These are phyloP conservation scores for Babesia bovis DNA, from an alignment of 169 alveolate species.

Conservation along the genomic window DNA sequence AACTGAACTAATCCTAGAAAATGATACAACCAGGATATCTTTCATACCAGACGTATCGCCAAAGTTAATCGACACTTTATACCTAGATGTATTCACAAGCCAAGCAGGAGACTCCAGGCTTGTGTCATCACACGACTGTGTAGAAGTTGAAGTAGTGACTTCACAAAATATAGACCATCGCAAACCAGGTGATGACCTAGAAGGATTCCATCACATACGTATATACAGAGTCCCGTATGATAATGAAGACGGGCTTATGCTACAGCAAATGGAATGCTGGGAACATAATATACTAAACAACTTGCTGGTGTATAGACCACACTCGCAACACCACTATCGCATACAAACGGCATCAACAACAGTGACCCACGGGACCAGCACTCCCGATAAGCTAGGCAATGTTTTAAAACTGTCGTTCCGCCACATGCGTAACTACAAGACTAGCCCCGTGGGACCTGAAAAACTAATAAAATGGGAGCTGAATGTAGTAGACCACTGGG, in stretches of 20 bases:
- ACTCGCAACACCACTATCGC: conserved; percentile 59
- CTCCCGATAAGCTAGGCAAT: not conserved
- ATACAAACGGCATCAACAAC: conserved; percentile 1
- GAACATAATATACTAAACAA: conserved; percentile 38
- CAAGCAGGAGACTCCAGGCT: conserved; percentile 39
- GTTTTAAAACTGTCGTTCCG: conserved; percentile 41
- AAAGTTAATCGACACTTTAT: conserved; percentile 43
- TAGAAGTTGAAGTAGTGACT: conserved; percentile 48
- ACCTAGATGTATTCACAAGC: conserved; percentile 56
- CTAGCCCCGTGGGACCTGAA: conserved; percentile 12
- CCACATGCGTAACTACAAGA: conserved; percentile 40
- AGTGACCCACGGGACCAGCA: not conserved
- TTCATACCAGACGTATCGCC: conserved; percentile 52
- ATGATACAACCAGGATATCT: conserved; percentile 27
- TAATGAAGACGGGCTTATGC: conserved; percentile 26
- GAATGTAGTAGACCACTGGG: conserved; percentile 58
- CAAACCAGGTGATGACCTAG: conserved; percentile 20
- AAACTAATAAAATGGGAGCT: conserved; percentile 50
- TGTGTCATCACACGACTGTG: conserved; percentile 34
- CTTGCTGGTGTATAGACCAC: conserved; percentile 55
- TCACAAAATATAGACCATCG: conserved; percentile 17
- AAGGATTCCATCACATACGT: conserved; percentile 51
- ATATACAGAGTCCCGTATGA: conserved; percentile 45
- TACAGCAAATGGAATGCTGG: conserved; percentile 16
- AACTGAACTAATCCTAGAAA: conserved; percentile 50